Percentiles rank a stretch among this genome's conserved stretches.
Conservation (phyloP, 78 protist species). For the Dictyostelium intermedium region DNA sequence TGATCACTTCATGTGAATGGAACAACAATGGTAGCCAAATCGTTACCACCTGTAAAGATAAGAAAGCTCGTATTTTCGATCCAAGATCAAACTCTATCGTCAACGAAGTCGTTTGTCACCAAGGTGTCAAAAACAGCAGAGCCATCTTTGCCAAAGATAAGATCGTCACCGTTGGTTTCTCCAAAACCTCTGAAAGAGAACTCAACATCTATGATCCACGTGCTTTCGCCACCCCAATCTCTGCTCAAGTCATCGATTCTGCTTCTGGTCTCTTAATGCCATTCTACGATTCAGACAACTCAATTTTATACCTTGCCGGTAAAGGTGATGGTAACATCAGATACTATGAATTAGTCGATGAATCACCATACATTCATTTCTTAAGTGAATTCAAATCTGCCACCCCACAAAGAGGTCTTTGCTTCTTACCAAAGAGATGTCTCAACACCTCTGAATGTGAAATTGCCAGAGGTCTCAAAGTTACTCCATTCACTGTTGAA, state of each 20-base stretch:
- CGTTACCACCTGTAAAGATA: slow-evolving; percentile 94
- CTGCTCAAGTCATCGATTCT: slow-evolving; percentile 80
- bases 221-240: slow-evolving; percentile 65
- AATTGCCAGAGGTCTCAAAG: slow-evolving; percentile 91
- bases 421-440: slow-evolving; percentile 93
- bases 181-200: slow-evolving; percentile 92
- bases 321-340: slow-evolving; percentile 98
- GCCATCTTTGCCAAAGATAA: slow-evolving; percentile 80
- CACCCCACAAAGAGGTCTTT: slow-evolving; percentile 93
- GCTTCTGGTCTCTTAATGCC: slow-evolving; percentile 94
- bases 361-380: slow-evolving; percentile 84
- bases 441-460: slow-evolving; percentile 88
- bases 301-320: slow-evolving; percentile 94
- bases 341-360: slow-evolving; percentile 94
- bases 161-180: slow-evolving; percentile 94
- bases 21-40: slow-evolving; percentile 92
- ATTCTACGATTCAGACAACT: slow-evolving; percentile 93
- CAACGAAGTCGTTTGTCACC: slow-evolving; percentile 85
- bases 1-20: slow-evolving; percentile 90
- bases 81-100: slow-evolving; percentile 82
- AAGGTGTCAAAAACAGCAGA: slow-evolving; percentile 94
- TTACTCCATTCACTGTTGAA: slow-evolving; percentile 84
- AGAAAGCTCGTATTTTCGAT: slow-evolving; percentile 94
- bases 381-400: slow-evolving; percentile 89
- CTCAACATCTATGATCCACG: slow-evolving; percentile 85